Conservation (phyloP, 2,329 filamentous ascomycete species). For the Lachnellula hyalina region DNA sequence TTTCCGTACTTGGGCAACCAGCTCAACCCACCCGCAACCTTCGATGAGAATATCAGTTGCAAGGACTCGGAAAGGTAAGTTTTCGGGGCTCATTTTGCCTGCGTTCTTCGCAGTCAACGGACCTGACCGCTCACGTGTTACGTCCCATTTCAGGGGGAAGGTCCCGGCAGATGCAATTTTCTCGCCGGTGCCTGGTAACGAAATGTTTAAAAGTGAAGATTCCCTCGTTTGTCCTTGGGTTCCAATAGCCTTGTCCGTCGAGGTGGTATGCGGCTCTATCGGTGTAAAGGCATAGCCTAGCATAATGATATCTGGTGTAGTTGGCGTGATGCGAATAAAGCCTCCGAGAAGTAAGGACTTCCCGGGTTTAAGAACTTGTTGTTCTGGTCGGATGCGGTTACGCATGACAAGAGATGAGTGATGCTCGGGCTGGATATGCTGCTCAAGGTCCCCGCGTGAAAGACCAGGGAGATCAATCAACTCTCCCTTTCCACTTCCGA, state of each 20-base stretch:
- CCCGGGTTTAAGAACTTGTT: slow-evolving; percentile 65
- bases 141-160: slow-evolving; percentile 73
- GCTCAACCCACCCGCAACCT: slow-evolving; percentile 88
- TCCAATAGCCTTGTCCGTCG: slow-evolving; percentile 71
- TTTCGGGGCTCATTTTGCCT: slow-evolving; percentile 57
- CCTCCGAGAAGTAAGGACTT: slow-evolving; percentile 82
- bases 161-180: slow-evolving; percentile 65
- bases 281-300: slow-evolving; percentile 85
- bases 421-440: slow-evolving; percentile 62
- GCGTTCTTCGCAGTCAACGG: slow-evolving; percentile 62
- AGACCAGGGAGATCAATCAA: slow-evolving; percentile 90
- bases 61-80: slow-evolving; percentile 73
- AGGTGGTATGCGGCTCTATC: slow-evolving; percentile 68
- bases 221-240: slow-evolving; percentile 62
- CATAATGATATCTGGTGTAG: slow-evolving; percentile 58
- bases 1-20: slow-evolving; percentile 73
- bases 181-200: slow-evolving; percentile 50
- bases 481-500: slow-evolving; percentile 80
- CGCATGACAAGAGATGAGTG: slow-evolving; percentile 72
- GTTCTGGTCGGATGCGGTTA: slow-evolving; percentile 65
- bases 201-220: slow-evolving; percentile 58
- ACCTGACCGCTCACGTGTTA: slow-evolving; percentile 73
- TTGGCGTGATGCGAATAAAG: slow-evolving; percentile 80
- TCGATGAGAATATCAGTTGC: slow-evolving; percentile 84
- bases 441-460: slow-evolving; percentile 65